Evolutionary conservation across 192 early-diverging fungal genomes (phyloP).

Genomic region (Podila minutissima): DNA sequence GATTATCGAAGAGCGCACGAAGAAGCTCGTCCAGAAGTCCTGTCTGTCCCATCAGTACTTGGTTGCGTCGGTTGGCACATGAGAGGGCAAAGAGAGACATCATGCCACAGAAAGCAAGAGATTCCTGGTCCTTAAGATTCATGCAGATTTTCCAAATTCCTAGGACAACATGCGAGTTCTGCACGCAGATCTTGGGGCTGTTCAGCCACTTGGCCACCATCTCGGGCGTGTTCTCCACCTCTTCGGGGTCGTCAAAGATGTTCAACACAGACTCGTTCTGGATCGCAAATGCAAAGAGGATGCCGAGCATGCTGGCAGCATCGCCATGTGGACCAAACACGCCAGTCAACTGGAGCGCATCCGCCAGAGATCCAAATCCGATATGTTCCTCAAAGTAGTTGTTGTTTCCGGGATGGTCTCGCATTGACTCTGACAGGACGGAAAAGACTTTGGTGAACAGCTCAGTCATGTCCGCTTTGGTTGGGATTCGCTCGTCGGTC

Average conservation of each 20-base stretch:
- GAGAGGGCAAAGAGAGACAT: slow-evolving; percentile 57
- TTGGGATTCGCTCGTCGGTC: slow-evolving; percentile 41
- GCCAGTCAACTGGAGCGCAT: slow-evolving; percentile 65
- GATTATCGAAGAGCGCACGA: slow-evolving; percentile 40
- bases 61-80: slow-evolving; percentile 61
- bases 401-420: slow-evolving; percentile 57
- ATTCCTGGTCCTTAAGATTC: slow-evolving; percentile 48
- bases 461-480: slow-evolving; percentile 51
- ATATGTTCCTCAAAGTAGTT: slow-evolving; percentile 62
- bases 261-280: slow-evolving; percentile 57
- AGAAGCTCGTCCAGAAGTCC: slow-evolving; percentile 58
- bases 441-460: slow-evolving; percentile 56
- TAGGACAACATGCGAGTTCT: slow-evolving; percentile 34
- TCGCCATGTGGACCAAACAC: slow-evolving; percentile 53
- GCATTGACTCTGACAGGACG: slow-evolving; percentile 64
- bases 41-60: slow-evolving; percentile 62
- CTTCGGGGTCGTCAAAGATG: slow-evolving; percentile 50
- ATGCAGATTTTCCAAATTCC: slow-evolving; percentile 52
- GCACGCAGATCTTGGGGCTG: slow-evolving; percentile 38
- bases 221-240: slow-evolving; percentile 24
- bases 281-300: slow-evolving; percentile 65
- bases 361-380: slow-evolving; percentile 63
- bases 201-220: slow-evolving; percentile 46
- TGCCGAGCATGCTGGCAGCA: slow-evolving; percentile 61
- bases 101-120: slow-evolving; percentile 46